Evolutionary conservation across 1,139 yeast species (phyloP), one percentile per base, ranked within the genome.

Genomic region (Suhomyces chickasaworum): DNA sequence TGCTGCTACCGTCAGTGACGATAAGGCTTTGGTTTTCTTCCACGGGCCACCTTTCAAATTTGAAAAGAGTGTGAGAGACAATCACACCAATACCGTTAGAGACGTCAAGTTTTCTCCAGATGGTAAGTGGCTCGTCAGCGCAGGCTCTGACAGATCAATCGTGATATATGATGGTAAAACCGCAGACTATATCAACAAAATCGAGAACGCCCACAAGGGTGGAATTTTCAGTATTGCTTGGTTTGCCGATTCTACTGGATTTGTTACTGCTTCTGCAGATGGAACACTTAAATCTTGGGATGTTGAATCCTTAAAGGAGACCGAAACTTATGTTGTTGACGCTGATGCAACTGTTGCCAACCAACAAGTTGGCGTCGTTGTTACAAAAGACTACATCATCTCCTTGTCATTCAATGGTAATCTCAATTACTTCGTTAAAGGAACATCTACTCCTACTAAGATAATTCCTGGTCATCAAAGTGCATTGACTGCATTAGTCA

Each of bases 41-140:
- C 83, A 84, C 45, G 98, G 99, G 0, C 97, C 97, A 1, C 99
- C 99, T 0, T 93, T 90, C 74, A 88, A 88, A 60, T 93, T 93
- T 59, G 77, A 81, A 46, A 77, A 80, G 43, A 83, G 93, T 58
- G 79, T 83, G 44, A 77, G 95, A 55, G 87, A 84, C 7, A 75
- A 84, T 58, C 97, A 90, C 61, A 73, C 83, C 18, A 89, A 88
- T 60, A 85, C 89, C 54, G 82, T 89, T 21, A 78, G 89, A 56
- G 97, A 85, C 58, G 95, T 90, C 15, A 78, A 80, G 57, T 93
- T 85, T 61, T 84, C 96, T 6, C 93, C 95, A 21, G 85, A 84
- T 56, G 91, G 91, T 21, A 77, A 77, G 43, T 77, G 73, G 61
- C 75, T 89, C 18, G 85, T 85, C n/a, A 79, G 89, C 54, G 97